Base-by-base conservation (phyloP, 371 early-diverging fungal genomes). In the Apophysomyces variabilis region DNA sequence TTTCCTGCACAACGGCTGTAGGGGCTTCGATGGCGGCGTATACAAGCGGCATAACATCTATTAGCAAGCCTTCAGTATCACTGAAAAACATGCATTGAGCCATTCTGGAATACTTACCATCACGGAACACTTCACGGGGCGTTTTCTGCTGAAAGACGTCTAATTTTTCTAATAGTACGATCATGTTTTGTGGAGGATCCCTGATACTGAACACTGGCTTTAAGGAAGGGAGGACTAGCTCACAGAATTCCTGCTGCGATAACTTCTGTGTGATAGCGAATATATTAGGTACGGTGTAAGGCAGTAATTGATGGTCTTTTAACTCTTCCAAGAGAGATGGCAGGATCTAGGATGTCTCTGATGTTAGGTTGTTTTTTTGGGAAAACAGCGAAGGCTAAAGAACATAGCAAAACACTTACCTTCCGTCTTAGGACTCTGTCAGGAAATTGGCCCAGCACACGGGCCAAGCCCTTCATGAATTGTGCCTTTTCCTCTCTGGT, bases 391-490 rank as follows among this genome's bases (percentile, higher is more conserved):
- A 3, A 26, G 0, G 3, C 32, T 26, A 26, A 3, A 26, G 32
- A 26, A 26, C 32, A 3, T 26, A 41, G 8, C 4, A 41, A 41
- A 41, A 41, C 32, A 26, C 18, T 64, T 76, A 89, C 87, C 82
- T 90, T 93, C 68, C 89, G 78, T 38, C 80, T 74, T 35, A 89
- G 66, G 1, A 91, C 88, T 13, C 91, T 79, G 36, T 87, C 86
- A 0, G 94, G 91, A 59, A 92, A 94, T 73, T 89, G 87, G 1
- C 86, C 82, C 44, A 95, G 69, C 16, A 93, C 87, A 8, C 85
- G 79, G 1, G 83, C 76, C 37, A 95, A 78, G 0, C 92, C 92
- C 66, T 91, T 89, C 85, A 95, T 84, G 62, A 95, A 95, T 45
- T 90, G 89, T 0, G 86, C 78, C 67, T 93, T 93, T 47, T 93